Base-by-base conservation (phyloP, 306 rosid genomes). In the Sicyos edulis region DNA sequence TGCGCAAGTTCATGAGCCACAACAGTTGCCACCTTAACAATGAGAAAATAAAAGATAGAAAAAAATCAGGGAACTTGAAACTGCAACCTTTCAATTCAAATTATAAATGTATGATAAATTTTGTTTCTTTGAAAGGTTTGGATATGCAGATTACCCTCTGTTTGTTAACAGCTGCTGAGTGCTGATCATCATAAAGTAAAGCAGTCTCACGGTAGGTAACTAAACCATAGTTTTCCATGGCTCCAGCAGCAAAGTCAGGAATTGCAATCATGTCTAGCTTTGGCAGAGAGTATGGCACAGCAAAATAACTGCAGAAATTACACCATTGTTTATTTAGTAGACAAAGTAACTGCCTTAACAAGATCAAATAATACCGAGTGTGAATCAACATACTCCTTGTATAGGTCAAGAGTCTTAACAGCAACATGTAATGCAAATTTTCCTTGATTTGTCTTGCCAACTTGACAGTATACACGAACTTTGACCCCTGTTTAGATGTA, bases 1-100 rank as follows among this genome's bases (percentile, higher is more conserved):
- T 92, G 98, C 52, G 98, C 98, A 76, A 92, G 83, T 82, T 92
- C 98, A 80, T 92, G 98, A 74, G 96, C 91, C 76, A 92, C 98
- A 20, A 87, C 92, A 64, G 70, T 84, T 4, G 96, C 96, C 76
- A 92, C 98, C 98, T 92, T 66, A 44, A 72, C 62, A 80, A 70
- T 6, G 80, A 75, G 34, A 78, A 82, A 80, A 81, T 26, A 10
- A 24, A 26, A 60, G 49, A 17, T 20, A 0, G 24, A 24, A 5
- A 45, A 4, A 45, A 7, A 12, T 65, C 54, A 65, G 32, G 54
- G 5, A 7, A 44, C 10, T 66, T 13, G 19, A 45, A 11, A 5
- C 71, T 45, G 40, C 72, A 66, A 45, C 52, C 20, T 47, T 21
- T 12, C 54, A 20, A 44, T 66, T 66, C 37, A 45, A 66, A 66